A percentile compares a stretch with the other conserved stretches of the same genome.
phyloP scores from a whole-genome alignment of 2,329 filamentous ascomycete genomes.

The Immersiporthe knoxdaviesiana region DNA sequence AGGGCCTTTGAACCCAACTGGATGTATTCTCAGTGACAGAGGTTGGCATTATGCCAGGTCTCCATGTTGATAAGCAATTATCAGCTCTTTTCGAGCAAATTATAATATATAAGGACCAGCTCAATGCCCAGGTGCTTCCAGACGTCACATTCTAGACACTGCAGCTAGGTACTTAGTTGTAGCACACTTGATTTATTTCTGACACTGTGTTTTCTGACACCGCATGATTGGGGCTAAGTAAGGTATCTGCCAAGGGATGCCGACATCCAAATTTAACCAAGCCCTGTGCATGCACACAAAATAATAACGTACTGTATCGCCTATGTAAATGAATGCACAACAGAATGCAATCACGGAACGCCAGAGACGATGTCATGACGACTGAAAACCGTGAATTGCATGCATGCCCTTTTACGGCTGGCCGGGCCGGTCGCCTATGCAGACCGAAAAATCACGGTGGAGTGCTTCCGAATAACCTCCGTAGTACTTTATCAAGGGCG shows the following conservation, averaged over 20 bases:
- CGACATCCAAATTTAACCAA: background rate
- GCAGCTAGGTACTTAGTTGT: background rate
- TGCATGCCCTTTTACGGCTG: background rate
- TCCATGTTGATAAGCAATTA: too few relatives aligned
- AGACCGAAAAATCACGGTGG: constrained; percentile 21
- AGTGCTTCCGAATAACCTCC: constrained; percentile 21
- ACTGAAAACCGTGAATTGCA: too few relatives aligned
- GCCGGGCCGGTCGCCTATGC: constrained; percentile 9
- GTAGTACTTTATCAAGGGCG: constrained; percentile 7
- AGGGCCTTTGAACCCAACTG: too few relatives aligned
- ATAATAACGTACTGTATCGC: too few relatives aligned
- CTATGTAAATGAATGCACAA: background rate
- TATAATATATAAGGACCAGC: too few relatives aligned
- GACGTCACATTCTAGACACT: background rate
- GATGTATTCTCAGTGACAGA: too few relatives aligned
- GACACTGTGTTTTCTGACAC: background rate
- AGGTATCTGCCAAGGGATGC: too few relatives aligned
- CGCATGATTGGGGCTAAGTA: too few relatives aligned
- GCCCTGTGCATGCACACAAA: too few relatives aligned
- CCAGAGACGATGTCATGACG: background rate
- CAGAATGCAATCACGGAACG: background rate
- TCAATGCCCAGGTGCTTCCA: too few relatives aligned
- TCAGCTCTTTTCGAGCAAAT: too few relatives aligned
- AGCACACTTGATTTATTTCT: background rate
- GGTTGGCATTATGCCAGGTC: too few relatives aligned